Evolutionary conservation across 2,329 filamentous ascomycete genomes (phyloP), one percentile per base, ranked within the genome.

Genomic region (Pseudogymnoascus sp.): DNA sequence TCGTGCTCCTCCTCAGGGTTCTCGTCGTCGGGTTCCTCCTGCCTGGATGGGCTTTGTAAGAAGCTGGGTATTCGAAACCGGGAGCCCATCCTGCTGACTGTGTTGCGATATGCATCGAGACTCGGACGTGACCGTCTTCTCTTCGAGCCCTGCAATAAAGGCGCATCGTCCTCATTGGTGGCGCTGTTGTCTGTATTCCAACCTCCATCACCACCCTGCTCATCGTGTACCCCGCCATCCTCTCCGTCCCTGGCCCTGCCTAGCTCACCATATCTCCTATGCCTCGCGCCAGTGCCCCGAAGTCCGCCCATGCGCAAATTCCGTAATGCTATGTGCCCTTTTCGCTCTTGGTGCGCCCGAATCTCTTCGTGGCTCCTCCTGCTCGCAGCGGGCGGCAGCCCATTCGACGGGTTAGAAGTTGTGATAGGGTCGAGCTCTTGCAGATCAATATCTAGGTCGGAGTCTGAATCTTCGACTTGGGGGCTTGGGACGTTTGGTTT

Each of bases 401-500:
- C 64, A 38, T 67, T 65, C 13, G 68, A 53, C 3, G 68, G 65
- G 61, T 62, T 70, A 35, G 70, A 68, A 53, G 65, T 71, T 40
- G 68, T 70, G 64, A 75, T 64, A 63, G 90, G 89, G 72, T 93
- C 89, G 68, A 95, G 86, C 79, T 93, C 90, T 71, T 91, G 83
- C 69, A 91, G 82, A 70, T 93, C 88, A 71, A 95, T 80, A 67
- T 90, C 87, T 69, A 88, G 84, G 73, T 93, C 78, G 60, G 87
- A 90, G 74, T 93, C 89, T 73, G 87, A 90, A 73, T 92, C 88
- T 76, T 86, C 80, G 70, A 79, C 76, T 65, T 82, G 81, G 65
- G 83, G 85, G 76, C 88, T 85, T 76, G 86, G 86, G 72, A 70
- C 68, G 69, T 73, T 69, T 70, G 71, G 66, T 59, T 70, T 69